Evolutionary conservation across 2,329 filamentous ascomycete species (phyloP), one percentile per base, ranked within the genome.

Genomic region (Parascedosporium putredinis): DNA sequence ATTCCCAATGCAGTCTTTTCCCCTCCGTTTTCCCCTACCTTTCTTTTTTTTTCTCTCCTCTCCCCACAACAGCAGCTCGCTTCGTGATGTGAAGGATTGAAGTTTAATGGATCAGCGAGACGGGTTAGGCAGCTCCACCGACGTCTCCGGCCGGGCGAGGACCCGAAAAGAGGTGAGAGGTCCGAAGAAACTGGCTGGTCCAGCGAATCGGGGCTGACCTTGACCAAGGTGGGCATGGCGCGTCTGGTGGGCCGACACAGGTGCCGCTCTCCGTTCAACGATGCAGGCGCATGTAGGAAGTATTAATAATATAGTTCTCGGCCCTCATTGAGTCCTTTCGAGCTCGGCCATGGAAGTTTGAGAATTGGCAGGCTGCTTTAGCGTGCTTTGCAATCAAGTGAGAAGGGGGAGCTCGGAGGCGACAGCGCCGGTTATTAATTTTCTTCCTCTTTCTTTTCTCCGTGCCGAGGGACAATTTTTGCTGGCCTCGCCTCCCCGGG

Each of bases 71-170:
- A 12, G 7, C 7, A 12, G 27, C 27, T 31, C 6, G 7, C 12
- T 16, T 20, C 20, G 38, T 20, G 14, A 20, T 42, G 10, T 40
- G 16, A 8, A 42, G 38, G n/a, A n/a, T 23, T 16, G 20, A 16
- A 20, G 20, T 42, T 24, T 10, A 18, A 42, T 42, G 27, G 27
- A 31, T 31, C 27, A 12, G 12, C 23, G 38, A 20, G 38, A 18
- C 38, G 38, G 38, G 38, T 42, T 24, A 10, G 20, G 20, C 18
- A 42, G 38, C 38, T 20, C 38, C 38, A 20, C 38, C 38, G 38
- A 42, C 18, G 38, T 23, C 38, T 42, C 38, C 38, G 38, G 38
- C 38, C 38, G 38, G 38, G 38, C 38, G 23, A 42, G 38, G 38
- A 42, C 38, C 38, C 38, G 38, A 42, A 42, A 40, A 42, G 3